Conservation (phyloP, 2,329 filamentous ascomycete genomes). For the Zymoseptoria crescenta region DNA sequence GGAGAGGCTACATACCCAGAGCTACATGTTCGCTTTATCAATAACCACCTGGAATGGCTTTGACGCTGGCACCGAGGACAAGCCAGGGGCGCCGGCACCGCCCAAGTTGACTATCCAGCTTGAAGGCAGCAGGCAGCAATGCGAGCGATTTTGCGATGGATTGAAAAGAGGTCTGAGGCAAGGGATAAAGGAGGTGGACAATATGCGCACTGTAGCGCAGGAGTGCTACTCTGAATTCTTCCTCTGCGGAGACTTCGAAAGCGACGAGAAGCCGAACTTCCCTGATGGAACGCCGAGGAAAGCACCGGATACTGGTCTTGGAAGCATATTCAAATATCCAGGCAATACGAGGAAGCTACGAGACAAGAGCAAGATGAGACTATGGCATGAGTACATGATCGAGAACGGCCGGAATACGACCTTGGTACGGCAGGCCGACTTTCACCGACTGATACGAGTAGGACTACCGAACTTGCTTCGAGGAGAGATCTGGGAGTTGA, state of each 20-base stretch:
- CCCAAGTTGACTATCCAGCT: slow-evolving; percentile 90
- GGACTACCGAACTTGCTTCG: slow-evolving; percentile 86
- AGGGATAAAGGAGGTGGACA: slow-evolving; percentile 79
- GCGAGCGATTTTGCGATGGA: slow-evolving; percentile 92
- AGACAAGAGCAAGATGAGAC: slow-evolving; percentile 91
- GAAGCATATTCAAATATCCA: slow-evolving; percentile 88
- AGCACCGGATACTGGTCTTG: slow-evolving; percentile 85
- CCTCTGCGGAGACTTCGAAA: slow-evolving; percentile 30
- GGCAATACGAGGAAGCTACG: slow-evolving; percentile 89
- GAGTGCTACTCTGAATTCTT: slow-evolving; percentile 88
- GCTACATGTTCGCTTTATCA: slow-evolving; percentile 82
- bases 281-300: slow-evolving; percentile 26
- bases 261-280: slow-evolving; percentile 41
- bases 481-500: slow-evolving; percentile 93
- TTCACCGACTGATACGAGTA: slow-evolving; percentile 94
- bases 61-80: slow-evolving; percentile 46
- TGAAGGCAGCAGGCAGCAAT: slow-evolving; percentile 77
- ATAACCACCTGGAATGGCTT: slow-evolving; percentile 87
- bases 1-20: slow-evolving; percentile 86
- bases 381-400: slow-evolving; percentile 89
- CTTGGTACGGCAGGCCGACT: slow-evolving; percentile 88
- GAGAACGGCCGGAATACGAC: slow-evolving; percentile 93
- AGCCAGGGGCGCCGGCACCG: slow-evolving; percentile 49
- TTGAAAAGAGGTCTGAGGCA: slow-evolving; percentile 83
- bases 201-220: slow-evolving; percentile 67